phyloP scores from a whole-genome alignment of 257 asterid genomes.

The Penstemon eatonii region DNA sequence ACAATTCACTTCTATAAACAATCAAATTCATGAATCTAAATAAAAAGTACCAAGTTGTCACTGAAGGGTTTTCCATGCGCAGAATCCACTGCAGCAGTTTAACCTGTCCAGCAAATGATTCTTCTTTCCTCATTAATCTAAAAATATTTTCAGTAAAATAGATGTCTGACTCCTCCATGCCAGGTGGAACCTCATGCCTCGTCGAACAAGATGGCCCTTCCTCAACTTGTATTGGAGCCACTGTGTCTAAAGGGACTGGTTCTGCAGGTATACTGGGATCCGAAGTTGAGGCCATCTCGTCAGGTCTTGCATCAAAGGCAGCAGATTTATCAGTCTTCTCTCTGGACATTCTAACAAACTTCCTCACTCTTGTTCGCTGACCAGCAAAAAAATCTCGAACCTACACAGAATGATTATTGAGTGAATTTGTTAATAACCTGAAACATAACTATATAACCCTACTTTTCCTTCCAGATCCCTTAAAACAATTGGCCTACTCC shows the following conservation, averaged over 20 bases:
- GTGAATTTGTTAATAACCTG: neutral
- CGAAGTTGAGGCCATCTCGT: conserved; percentile 40
- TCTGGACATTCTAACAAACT: conserved; percentile 59
- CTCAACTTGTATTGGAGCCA: conserved; percentile 50
- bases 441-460: neutral
- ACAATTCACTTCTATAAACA: conserved; percentile 15
- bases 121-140: conserved; percentile 82
- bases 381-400: conserved; percentile 79
- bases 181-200: conserved; percentile 50
- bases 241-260: conserved; percentile 62
- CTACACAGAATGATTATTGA: conserved; percentile 37
- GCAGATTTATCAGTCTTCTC: conserved; percentile 56
- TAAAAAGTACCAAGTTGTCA: conserved; percentile 62
- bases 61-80: conserved; percentile 65
- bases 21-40: conserved; percentile 21
- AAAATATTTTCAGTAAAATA: conserved; percentile 68
- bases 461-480: neutral
- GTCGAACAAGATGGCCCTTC: conserved; percentile 65
- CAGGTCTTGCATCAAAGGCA: conserved; percentile 41
- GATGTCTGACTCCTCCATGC: conserved; percentile 59
- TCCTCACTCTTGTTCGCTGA: conserved; percentile 87
- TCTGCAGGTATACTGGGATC: conserved; percentile 47
- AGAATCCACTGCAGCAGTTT: conserved; percentile 86
- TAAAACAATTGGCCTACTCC: conserved; percentile 2
- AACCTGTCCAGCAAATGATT: conserved; percentile 82